Base-by-base conservation (phyloP, 179 eudicot genomes). In the Actinidia arguta region DNA sequence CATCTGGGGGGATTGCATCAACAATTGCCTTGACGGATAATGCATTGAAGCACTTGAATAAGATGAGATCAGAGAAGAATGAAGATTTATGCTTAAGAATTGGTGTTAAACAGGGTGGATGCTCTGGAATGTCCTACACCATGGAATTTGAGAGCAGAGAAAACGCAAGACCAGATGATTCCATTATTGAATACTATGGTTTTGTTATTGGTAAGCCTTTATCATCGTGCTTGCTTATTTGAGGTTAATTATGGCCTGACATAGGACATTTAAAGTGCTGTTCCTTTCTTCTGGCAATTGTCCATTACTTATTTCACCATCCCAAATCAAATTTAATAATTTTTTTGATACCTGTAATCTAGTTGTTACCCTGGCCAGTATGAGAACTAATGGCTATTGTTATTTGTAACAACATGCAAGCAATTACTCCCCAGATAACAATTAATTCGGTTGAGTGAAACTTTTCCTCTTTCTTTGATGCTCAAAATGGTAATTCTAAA, bases 101-200 rank as follows among this genome's bases (percentile, higher is more conserved):
- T 76, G 99, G 99, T 51, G 98, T 97, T 61, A 97, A 90, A 86
- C 98, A 97, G 80, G 99, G 99, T 87, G 98, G 99, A 80, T 97
- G 99, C 89, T 97, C 99, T 31, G 99, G 99, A 59, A 88, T 97
- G 98, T 97, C 99, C 62, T 97, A 97, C 86, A 88, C 92, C 16
- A 97, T 97, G 99, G 98, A 97, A 89, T 97, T 97, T 81, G 99
- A 97, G 88, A 93, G 87, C 86, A 90, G 80, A 88, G 95, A 88
- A 39, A 93, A 91, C 61, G 78, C 89, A 6, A 86, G 91, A 83
- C 92, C 96, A 67, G 99, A 95, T 89, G 99, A 96, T 82, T 88
- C 96, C 12, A 81, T 92, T 72, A 96, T 95, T 54, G 95, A 93
- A 85, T 88, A 90, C 82, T 83, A 92, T 81, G 99, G 98, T 24